These are phyloP conservation scores for Antitrichia curtipendula DNA, from an alignment of 225 moss, liverwort and hornwort species.

Conservation along the genomic window DNA sequence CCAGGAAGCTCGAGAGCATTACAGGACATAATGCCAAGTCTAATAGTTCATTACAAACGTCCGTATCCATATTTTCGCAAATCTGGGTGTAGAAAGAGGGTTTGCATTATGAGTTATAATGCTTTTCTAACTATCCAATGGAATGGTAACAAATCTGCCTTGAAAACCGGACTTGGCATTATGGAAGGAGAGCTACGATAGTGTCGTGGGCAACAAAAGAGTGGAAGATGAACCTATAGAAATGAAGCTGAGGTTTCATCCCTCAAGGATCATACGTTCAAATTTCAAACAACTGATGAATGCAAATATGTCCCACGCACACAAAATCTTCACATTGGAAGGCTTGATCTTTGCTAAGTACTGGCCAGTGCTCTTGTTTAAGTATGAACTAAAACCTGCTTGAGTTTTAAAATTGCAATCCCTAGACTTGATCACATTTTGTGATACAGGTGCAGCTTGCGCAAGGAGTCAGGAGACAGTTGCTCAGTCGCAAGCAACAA, in stretches of 20 bases:
- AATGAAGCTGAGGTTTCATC: constrained; percentile 10
- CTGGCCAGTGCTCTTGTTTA: background rate
- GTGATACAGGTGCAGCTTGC: constrained; percentile 15
- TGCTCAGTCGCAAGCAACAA: constrained; percentile 48
- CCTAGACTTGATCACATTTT: background rate
- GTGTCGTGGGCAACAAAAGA: constrained; percentile 31
- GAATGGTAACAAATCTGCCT: too few relatives aligned
- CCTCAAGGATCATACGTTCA: background rate
- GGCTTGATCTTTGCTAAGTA: background rate
- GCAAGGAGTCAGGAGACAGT: constrained; percentile 30
- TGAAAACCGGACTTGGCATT: too few relatives aligned
- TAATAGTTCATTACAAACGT: too few relatives aligned
- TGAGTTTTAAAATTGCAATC: background rate
- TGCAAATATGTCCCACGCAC: background rate
- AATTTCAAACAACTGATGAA: background rate
- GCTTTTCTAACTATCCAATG: too few relatives aligned
- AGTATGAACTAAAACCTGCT: background rate
- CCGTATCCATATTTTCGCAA: too few relatives aligned
- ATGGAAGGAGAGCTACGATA: constrained; percentile 29
- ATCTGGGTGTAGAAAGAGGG: too few relatives aligned
- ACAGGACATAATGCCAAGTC: too few relatives aligned
- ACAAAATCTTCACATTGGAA: background rate
- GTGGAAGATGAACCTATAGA: constrained; percentile 7
- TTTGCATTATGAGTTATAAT: too few relatives aligned
- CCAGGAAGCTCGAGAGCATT: too few relatives aligned